Evolutionary conservation across 768 basidiomycete genomes (phyloP).

Genomic region (Cystofilobasidium macerans): DNA sequence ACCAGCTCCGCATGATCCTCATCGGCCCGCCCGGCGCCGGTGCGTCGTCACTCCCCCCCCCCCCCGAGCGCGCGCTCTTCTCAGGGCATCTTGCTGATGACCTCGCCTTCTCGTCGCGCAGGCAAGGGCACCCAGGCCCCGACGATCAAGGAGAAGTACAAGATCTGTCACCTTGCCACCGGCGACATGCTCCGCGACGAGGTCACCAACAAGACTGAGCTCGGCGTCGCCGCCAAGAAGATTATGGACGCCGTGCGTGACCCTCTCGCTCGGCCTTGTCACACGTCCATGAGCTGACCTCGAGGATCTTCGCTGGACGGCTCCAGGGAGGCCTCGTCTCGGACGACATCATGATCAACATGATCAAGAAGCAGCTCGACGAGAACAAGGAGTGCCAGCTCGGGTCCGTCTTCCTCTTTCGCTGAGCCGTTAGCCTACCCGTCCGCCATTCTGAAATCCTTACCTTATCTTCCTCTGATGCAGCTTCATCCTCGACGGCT

Average conservation of each 20-base stretch:
- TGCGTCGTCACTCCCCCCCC: constrained; percentile 35
- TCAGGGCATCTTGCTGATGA: not conserved
- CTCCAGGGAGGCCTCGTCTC: constrained; percentile 51
- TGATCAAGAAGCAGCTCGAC: constrained; percentile 92
- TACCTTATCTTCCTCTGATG: not conserved
- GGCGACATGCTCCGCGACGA: constrained; percentile 98
- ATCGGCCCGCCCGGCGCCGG: constrained; percentile 96
- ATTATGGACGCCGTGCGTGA: constrained; percentile 84
- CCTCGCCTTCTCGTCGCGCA: constrained; percentile 34
- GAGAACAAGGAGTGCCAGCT: constrained; percentile 87
- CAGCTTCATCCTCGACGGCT: constrained; percentile 98
- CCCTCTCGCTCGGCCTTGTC: not conserved
- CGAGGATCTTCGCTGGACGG: not conserved
- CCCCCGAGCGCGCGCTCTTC: no score
- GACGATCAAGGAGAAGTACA: constrained; percentile 78
- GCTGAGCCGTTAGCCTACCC: not conserved
- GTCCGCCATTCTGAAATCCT: not conserved
- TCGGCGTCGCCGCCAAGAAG: constrained; percentile 88
- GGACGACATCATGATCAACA: constrained; percentile 94
- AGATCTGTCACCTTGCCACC: constrained; percentile 94
- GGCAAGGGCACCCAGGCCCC: constrained; percentile 99
- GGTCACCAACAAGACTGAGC: constrained; percentile 69
- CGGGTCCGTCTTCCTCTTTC: constrained; percentile 54
- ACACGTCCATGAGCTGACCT: constrained; percentile 3
- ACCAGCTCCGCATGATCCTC: constrained; percentile 79